Base-by-base conservation (phyloP, 2,329 filamentous ascomycete genomes). In the Arthrinium phaeospermum region DNA sequence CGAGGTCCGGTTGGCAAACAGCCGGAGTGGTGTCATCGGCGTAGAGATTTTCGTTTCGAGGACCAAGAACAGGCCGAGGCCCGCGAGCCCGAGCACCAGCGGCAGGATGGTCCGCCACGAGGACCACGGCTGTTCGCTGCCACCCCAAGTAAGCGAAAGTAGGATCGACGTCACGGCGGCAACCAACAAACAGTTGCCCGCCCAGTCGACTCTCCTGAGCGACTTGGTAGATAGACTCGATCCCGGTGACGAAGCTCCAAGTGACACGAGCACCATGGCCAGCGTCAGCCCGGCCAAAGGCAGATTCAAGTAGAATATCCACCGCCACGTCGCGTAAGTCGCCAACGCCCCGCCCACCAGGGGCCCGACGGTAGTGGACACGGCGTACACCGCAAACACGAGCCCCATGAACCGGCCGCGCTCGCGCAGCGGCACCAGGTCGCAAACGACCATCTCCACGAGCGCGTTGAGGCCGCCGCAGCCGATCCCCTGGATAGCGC, bases 271-370 rank as follows among this genome's bases (percentile, higher is more conserved):
- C 14, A 34, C 24, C 14, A 91, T 87, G 2, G 90, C 89, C 2
- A 91, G 80, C 75, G 91, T 92, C 75, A 91, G 4, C 4, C 24
- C 53, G 27, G 24, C 14, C 27, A 91, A 87, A 1, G 90, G 89
- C 3, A 91, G 80, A 75, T 92, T 92, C 75, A 91, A 85, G 85
- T 87, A 92, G 78, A 92, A 91, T 69, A 92, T 88, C 90, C 90
- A 92, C 8, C 87, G 81, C 90, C 90, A 91, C 0, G 81, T 72
- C 1, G 85, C 83, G 61, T 85, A 82, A 71, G 89, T 82, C 2
- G 87, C 83, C 73, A 90, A 87, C 2, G 84, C 88, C 30, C 88
- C 89, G 8, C 90, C 86, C 44, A 87, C 81, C 34, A 88, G 75
- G 12, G 85, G 89, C 0, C 88, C 88, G 16, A 81, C 80, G 0